Percentiles rank a stretch among this genome's conserved stretches.
Evolutionary conservation across 2,329 filamentous ascomycete species (phyloP).

Genomic region (Pseudogymnoascus sp.): DNA sequence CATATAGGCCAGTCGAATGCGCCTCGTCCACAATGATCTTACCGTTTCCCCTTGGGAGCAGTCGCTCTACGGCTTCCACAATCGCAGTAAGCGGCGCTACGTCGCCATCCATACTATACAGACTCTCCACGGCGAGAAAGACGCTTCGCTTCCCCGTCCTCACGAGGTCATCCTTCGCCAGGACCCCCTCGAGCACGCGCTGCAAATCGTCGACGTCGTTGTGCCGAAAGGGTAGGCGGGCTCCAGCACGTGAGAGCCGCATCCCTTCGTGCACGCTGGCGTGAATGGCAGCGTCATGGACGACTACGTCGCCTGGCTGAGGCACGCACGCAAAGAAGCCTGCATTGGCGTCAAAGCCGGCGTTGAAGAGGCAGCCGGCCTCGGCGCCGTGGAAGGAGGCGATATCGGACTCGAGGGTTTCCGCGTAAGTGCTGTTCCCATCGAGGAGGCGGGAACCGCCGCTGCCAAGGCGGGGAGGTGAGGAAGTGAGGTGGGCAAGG

Average conservation of each 20-base stretch:
- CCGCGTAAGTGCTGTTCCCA: conserved; percentile 40
- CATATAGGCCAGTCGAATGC: conserved; percentile 57
- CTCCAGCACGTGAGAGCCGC: conserved; percentile 50
- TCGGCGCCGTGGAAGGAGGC: conserved; percentile 41
- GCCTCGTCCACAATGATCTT: conserved; percentile 62
- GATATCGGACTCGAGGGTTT: conserved; percentile 40
- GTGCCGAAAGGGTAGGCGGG: conserved; percentile 47
- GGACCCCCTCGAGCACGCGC: conserved; percentile 19
- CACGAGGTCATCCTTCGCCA: background rate
- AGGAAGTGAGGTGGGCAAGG: conserved; percentile 33
- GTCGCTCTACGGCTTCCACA: conserved; percentile 46
- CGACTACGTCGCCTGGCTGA: conserved; percentile 52
- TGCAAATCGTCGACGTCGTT: conserved; percentile 39
- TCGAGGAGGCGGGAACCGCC: conserved; percentile 48
- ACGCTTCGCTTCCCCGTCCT: conserved; percentile 39
- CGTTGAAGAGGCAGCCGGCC: conserved; percentile 45
- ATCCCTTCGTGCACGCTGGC: conserved; percentile 75
- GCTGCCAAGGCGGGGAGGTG: conserved; percentile 36
- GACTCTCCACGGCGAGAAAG: conserved; percentile 61
- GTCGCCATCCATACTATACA: conserved; percentile 83
- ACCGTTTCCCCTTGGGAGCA: conserved; percentile 51
- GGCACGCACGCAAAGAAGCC: conserved; percentile 55
- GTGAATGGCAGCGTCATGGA: conserved; percentile 71
- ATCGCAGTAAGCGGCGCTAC: conserved; percentile 57
- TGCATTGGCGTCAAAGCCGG: conserved; percentile 60